Evolutionary conservation across 495 filamentous ascomycete genomes (phyloP).

Genomic region (Bacidia rubella): DNA sequence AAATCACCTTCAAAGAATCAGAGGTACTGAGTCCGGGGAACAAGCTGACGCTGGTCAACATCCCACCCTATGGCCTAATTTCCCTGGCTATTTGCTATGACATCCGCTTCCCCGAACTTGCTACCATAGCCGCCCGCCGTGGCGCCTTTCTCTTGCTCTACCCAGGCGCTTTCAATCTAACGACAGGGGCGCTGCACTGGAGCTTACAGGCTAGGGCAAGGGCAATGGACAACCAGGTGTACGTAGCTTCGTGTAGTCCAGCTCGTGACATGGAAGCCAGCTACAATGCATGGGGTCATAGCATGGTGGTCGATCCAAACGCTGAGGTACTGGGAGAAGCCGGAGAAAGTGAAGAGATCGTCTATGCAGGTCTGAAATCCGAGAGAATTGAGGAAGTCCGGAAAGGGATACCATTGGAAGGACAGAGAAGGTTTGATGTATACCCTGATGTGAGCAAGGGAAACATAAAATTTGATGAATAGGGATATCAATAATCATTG

Average conservation of each 20-base stretch:
- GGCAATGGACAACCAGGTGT: constrained; percentile 89
- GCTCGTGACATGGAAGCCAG: constrained; percentile 62
- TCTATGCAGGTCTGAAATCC: constrained; percentile 60
- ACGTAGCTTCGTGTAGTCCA: constrained; percentile 84
- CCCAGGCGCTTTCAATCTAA: constrained; percentile 90
- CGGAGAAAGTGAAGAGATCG: constrained; percentile 59
- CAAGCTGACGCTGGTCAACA: constrained; percentile 64
- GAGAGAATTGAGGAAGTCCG: constrained; percentile 63
- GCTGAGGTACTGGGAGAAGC: constrained; percentile 63
- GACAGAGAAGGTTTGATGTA: constrained; percentile 85
- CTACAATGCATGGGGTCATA: constrained; percentile 90
- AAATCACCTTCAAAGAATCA: constrained; percentile 81
- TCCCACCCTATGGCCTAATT: constrained; percentile 75
- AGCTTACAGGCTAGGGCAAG: constrained; percentile 65
- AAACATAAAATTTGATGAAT: constrained; percentile 15
- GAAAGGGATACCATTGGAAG: constrained; percentile 70
- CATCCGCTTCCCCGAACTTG: constrained; percentile 88
- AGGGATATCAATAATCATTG: no score
- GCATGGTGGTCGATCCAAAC: constrained; percentile 78
- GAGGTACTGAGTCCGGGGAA: constrained; percentile 78
- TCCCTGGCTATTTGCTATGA: constrained; percentile 94
- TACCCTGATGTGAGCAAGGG: constrained; percentile 72
- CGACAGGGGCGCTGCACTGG: constrained; percentile 90
- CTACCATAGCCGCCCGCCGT: constrained; percentile 75
- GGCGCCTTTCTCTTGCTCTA: constrained; percentile 77